phyloP scores from a whole-genome alignment of 2,329 filamentous ascomycete genomes.

The Hirsutella minnesotensis region DNA sequence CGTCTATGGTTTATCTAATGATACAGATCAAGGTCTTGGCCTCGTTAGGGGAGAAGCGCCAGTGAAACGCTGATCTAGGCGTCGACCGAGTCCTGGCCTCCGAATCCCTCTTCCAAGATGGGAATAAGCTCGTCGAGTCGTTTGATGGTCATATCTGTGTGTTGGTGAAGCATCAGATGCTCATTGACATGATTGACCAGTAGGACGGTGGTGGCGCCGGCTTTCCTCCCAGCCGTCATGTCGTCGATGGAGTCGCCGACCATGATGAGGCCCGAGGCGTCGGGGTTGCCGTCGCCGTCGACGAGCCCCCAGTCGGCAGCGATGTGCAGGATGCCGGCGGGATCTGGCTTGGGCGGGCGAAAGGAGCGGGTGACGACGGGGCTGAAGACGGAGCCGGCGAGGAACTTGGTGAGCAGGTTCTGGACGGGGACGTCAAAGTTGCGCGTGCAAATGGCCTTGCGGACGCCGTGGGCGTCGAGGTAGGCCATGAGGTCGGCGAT shows the following conservation, averaged over 20 bases:
- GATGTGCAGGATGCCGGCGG: slow-evolving; percentile 80
- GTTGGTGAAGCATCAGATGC: slow-evolving; percentile 55
- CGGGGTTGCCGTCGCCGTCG: slow-evolving; percentile 15
- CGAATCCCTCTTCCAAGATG: slow-evolving; percentile 65
- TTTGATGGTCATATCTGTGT: slow-evolving; percentile 65
- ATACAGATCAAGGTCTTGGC: not conserved
- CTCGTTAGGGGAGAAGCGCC: no score
- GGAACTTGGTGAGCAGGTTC: slow-evolving; percentile 64
- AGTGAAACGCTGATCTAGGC: no score
- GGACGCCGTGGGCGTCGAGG: slow-evolving; percentile 53
- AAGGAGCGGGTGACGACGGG: slow-evolving; percentile 82
- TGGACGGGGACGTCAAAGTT: slow-evolving; percentile 78
- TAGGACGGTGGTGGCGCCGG: slow-evolving; percentile 84
- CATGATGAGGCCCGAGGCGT: slow-evolving; percentile 45
- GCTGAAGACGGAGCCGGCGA: slow-evolving; percentile 54
- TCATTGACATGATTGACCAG: slow-evolving; percentile 73
- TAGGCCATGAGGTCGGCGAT: slow-evolving; percentile 70
- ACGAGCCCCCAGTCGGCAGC: slow-evolving; percentile 60
- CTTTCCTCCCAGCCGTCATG: slow-evolving; percentile 73
- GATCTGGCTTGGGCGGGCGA: slow-evolving; percentile 73
- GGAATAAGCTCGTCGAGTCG: slow-evolving; percentile 65
- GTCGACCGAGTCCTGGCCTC: slow-evolving; percentile 28
- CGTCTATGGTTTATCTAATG: not conserved
- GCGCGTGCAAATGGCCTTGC: slow-evolving; percentile 81
- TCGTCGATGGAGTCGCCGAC: slow-evolving; percentile 81